Evolutionary conservation across 805 yeast species (phyloP), one percentile per base, ranked within the genome.

Genomic region (Candida insectorum): DNA sequence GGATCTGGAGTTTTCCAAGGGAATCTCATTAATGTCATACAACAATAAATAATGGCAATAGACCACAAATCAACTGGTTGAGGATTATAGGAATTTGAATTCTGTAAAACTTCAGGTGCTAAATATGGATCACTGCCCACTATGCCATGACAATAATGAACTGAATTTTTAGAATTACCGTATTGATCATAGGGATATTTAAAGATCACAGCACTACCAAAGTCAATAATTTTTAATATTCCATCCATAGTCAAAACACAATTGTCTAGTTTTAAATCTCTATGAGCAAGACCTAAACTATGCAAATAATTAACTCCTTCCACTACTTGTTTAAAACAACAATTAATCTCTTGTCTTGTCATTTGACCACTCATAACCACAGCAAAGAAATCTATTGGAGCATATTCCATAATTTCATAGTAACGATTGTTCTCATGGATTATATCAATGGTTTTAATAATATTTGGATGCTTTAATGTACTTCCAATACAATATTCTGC

Each of bases 31-130:
- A 88, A 68, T 39, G 85, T 76, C 96, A 88, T 87, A 65, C 96
- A 88, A 46, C 95, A 85, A 59, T 84, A 85, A 30, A 88, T 85
- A 39, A 88, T 86, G 6, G 95, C 96, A 21, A 79, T 79, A 5
- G 95, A 85, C 97, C 97, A 88, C 28, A 88, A 77, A 62, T 88
- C 97, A 5, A 88, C 95, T 1, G 96, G 95, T 44, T 95, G 73
- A 11, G 96, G 96, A 54, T 85, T 94, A 52, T 88, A 88, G 16
- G 55, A 47, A 33, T 49, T 50, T 4, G 58, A 48, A 41, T 81
- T 81, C 45, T 77, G 69, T 54, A 85, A 82, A 7, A 86, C 95
- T 56, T 88, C 97, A 1, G 97, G 97, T 1, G 96, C 94, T 49
- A 85, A 68, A 54, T 85, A 85, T 5, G 95, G 95, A 58, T 85